phyloP scores from a whole-genome alignment of 2,329 filamentous ascomycete genomes.

The Dothistroma pini region DNA sequence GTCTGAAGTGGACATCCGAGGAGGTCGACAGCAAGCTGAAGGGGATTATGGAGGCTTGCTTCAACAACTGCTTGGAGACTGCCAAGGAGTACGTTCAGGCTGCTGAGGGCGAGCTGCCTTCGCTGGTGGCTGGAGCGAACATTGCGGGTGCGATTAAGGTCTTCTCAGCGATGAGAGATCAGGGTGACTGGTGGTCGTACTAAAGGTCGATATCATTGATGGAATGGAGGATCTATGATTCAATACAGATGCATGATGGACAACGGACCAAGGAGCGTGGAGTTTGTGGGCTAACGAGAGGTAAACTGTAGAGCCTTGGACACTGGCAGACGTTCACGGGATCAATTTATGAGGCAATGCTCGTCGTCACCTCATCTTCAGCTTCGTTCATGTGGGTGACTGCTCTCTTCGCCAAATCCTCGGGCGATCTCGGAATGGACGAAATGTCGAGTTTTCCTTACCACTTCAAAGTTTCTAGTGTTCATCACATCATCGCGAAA shows the following conservation, averaged over 20 bases:
- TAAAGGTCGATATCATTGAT: background rate
- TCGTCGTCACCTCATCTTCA: no score
- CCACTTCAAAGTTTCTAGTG: no score
- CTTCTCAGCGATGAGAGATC: conserved; percentile 87
- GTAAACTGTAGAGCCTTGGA: no score
- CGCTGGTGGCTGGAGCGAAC: conserved; percentile 88
- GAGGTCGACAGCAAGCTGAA: conserved; percentile 85
- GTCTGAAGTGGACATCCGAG: conserved; percentile 79
- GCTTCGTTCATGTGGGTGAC: no score
- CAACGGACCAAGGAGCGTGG: background rate
- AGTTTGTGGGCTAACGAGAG: no score
- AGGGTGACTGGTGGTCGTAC: conserved; percentile 80
- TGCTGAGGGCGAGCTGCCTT: conserved; percentile 79
- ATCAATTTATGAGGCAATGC: background rate
- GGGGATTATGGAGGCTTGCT: conserved; percentile 91
- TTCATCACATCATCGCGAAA: no score
- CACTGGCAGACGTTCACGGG: background rate
- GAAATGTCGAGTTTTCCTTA: no score
- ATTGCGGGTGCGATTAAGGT: conserved; percentile 99
- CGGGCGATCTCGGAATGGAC: no score
- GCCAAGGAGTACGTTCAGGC: conserved; percentile 82
- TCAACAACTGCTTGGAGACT: conserved; percentile 82
- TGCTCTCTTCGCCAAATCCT: no score
- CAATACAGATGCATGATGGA: background rate
- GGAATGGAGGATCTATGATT: background rate